A percentile compares a stretch with the other conserved stretches of the same genome.
Evolutionary conservation across 345 rosid genomes (phyloP).

Genomic region (Ceriops tagal): DNA sequence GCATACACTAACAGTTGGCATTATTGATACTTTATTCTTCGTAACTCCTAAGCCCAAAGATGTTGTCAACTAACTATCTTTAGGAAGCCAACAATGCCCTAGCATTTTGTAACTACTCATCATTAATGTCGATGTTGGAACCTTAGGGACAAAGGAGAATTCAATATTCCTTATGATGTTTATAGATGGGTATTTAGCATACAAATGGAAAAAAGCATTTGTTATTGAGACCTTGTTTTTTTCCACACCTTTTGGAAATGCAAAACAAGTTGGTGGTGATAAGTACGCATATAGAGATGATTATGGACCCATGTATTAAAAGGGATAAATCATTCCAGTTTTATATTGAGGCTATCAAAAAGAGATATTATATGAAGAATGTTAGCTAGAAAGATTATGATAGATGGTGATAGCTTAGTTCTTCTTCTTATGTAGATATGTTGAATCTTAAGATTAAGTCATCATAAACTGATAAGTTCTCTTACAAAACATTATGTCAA

Average conservation of each 20-base stretch:
- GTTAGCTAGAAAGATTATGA: conserved; percentile 80
- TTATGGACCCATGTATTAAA: conserved; percentile 96
- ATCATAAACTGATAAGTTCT: conserved; percentile 88
- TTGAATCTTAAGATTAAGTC: conserved; percentile 79
- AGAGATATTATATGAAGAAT: conserved; percentile 87
- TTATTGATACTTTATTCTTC: too few relatives aligned
- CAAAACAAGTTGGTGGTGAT: conserved; percentile 78
- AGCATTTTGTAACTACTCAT: conserved; percentile 76
- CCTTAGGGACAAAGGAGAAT: conserved; percentile 94
- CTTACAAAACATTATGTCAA: conserved; percentile 62
- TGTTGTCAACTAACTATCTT: conserved; percentile 79
- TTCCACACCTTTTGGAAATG: conserved; percentile 92
- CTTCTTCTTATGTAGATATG: conserved; percentile 83
- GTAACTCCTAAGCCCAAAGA: conserved; percentile 76
- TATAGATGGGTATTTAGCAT: conserved; percentile 97
- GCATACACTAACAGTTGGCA: too few relatives aligned
- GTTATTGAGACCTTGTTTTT: conserved; percentile 74
- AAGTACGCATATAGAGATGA: conserved; percentile 93
- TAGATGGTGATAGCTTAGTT: conserved; percentile 99
- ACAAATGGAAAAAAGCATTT: conserved; percentile 92
- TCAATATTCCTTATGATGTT: conserved; percentile 95
- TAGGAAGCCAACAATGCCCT: conserved; percentile 88
- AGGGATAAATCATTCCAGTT: conserved; percentile 68
- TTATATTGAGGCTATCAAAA: conserved; percentile 79
- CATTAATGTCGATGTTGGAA: conserved; percentile 95